Conservation (phyloP, 2,329 filamentous ascomycete genomes). For the Alternaria solani region DNA sequence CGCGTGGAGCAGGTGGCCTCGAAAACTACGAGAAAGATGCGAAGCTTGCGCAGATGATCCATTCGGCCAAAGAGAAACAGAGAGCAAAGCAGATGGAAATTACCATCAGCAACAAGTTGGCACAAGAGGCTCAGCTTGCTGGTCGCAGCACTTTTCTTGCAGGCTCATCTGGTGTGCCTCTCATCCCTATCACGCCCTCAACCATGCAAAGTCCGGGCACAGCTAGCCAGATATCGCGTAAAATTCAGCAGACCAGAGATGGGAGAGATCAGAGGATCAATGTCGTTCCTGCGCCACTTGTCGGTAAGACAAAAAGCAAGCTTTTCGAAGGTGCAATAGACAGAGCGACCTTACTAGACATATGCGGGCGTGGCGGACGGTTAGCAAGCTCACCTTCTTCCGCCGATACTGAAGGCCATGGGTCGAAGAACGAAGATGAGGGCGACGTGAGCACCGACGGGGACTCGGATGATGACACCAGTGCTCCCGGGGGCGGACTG, state of each 20-base stretch:
- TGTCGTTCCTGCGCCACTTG: slow-evolving; percentile 26
- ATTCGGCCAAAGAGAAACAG: slow-evolving; percentile 24
- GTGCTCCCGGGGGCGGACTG: background rate
- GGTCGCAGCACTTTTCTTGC: slow-evolving; percentile 12
- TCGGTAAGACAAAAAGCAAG: slow-evolving; percentile 31
- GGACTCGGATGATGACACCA: slow-evolving; percentile 12
- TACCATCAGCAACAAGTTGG: slow-evolving; percentile 36
- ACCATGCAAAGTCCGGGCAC: slow-evolving; percentile 13
- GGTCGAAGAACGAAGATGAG: background rate
- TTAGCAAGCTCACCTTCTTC: background rate
- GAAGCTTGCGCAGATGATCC: slow-evolving; percentile 26
- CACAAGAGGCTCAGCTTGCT: slow-evolving; percentile 34
- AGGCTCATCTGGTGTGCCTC: slow-evolving; percentile 26
- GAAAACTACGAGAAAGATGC: slow-evolving; percentile 38
- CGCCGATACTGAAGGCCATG: background rate
- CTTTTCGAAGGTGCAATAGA: slow-evolving; percentile 27
- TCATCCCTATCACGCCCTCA: slow-evolving; percentile 35
- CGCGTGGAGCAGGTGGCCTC: slow-evolving; percentile 28
- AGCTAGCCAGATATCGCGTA: slow-evolving; percentile 17
- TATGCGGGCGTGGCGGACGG: background rate
- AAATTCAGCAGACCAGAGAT: slow-evolving; percentile 8
- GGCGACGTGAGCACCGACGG: slow-evolving; percentile 7
- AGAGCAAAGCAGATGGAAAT: slow-evolving; percentile 37
- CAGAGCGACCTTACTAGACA: background rate
- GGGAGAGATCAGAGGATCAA: slow-evolving; percentile 21